These are phyloP conservation scores for Chernovozyma aurita DNA, from an alignment of 1,139 yeast species.

Conservation along the genomic window DNA sequence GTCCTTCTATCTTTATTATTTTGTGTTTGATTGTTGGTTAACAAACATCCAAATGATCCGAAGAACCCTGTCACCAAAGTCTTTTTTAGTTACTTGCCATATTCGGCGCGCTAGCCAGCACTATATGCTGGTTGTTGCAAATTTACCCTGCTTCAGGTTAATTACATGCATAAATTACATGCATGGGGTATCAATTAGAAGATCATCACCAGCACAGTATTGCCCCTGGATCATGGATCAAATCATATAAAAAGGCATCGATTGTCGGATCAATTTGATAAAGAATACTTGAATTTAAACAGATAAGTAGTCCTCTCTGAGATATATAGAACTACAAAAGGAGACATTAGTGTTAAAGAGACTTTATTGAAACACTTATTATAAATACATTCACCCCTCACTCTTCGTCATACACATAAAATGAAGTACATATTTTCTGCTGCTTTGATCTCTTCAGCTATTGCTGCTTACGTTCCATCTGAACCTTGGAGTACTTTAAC, in stretches of 20 bases:
- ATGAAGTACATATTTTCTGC: slow-evolving; percentile 32
- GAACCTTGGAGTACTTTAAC: slow-evolving; percentile 74
- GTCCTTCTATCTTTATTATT: no score
- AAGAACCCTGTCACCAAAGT: no score
- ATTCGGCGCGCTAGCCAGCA: not conserved
- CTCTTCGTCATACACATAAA: slow-evolving; percentile 1
- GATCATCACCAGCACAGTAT: not conserved
- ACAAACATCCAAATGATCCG: no score
- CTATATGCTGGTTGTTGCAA: slow-evolving; percentile 7
- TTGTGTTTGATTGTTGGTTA: no score
- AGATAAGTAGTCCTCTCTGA: not conserved
- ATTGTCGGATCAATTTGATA: not conserved
- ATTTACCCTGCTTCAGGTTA: slow-evolving; percentile 1
- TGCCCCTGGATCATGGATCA: slow-evolving; percentile 1
- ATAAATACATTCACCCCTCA: not conserved
- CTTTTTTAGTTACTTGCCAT: no score
- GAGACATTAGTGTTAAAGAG: no score
- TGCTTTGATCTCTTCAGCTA: slow-evolving; percentile 41
- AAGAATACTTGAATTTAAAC: no score
- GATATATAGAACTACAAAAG: no score
- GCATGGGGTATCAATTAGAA: not conserved
- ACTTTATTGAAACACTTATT: not conserved
- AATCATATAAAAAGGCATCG: slow-evolving; percentile 3
- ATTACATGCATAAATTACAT: slow-evolving; percentile 2
- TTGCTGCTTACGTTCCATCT: slow-evolving; percentile 65